A percentile compares a stretch with the other conserved stretches of the same genome.
Evolutionary conservation across 2,329 filamentous ascomycete species (phyloP).

Genomic region (Colletotrichum filicis): DNA sequence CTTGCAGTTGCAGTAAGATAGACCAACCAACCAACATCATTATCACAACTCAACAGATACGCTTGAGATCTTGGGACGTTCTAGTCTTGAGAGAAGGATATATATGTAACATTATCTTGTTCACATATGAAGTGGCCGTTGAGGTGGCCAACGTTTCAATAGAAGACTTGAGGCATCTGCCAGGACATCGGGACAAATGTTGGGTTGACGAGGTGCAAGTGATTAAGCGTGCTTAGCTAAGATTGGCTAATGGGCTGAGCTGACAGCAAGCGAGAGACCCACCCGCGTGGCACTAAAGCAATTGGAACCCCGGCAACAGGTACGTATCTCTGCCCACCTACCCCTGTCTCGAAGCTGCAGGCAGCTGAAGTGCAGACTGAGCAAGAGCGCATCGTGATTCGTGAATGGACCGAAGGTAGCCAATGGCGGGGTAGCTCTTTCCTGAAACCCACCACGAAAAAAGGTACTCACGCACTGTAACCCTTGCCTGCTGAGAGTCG

Average conservation of each 20-base stretch:
- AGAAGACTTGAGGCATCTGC: too few species aligned
- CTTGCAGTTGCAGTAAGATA: not conserved
- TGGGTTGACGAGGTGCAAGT: not conserved
- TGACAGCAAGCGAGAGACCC: conserved; percentile 13
- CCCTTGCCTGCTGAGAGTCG: not conserved
- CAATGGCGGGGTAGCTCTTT: conserved; percentile 29
- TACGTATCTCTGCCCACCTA: not conserved
- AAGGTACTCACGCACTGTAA: not conserved
- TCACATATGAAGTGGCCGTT: not conserved
- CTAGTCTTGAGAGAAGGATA: too few species aligned
- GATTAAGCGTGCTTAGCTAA: not conserved
- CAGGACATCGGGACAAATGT: not conserved
- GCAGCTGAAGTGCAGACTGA: not conserved
- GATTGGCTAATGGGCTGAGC: not conserved
- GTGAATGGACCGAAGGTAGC: not conserved
- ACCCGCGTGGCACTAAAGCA: not conserved
- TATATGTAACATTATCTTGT: not conserved
- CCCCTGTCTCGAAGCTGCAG: too few species aligned
- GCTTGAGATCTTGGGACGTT: not conserved
- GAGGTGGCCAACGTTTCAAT: not conserved
- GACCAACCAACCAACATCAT: not conserved
- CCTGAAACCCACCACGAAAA: conserved; percentile 29
- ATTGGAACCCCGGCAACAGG: not conserved
- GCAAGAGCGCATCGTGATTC: too few species aligned
- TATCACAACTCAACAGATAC: not conserved